Conservation (phyloP, 352 stramenopile genomes). For the Phytophthora parvispora region DNA sequence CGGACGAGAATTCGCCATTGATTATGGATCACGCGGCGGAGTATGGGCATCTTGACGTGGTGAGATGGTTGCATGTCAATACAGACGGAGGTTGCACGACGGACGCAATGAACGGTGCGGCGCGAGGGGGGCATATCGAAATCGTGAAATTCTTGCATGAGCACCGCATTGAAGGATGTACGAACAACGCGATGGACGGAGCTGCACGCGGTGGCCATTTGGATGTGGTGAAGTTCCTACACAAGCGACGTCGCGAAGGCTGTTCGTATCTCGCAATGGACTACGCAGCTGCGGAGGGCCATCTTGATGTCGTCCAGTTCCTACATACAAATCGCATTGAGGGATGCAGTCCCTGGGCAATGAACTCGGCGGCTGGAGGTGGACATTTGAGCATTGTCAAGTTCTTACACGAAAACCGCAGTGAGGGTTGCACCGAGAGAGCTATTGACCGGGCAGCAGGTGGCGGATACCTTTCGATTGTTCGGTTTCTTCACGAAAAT, state of each 20-base stretch:
- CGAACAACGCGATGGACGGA: conserved; percentile 35
- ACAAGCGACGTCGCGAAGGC: conserved; percentile 31
- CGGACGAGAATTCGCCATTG: conserved; percentile 28
- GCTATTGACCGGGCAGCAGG: conserved; percentile 37
- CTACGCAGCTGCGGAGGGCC: conserved; percentile 29
- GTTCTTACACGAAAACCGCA: conserved; percentile 38
- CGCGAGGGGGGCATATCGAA: conserved; percentile 35
- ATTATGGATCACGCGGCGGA: conserved; percentile 48
- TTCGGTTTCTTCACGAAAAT: conserved; percentile 29
- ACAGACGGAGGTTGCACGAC: conserved; percentile 31
- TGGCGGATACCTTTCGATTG: conserved; percentile 20
- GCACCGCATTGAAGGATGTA: conserved; percentile 38
- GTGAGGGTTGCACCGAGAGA: conserved; percentile 33
- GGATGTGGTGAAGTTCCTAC: conserved; percentile 38
- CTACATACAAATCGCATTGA: conserved; percentile 30
- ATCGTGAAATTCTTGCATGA: conserved; percentile 55
- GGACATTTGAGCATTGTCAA: conserved; percentile 45
- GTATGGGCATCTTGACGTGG: conserved; percentile 39
- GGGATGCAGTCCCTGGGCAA: conserved; percentile 33
- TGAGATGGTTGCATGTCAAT: conserved; percentile 46
- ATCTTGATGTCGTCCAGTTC: conserved; percentile 34
- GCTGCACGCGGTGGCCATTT: conserved; percentile 36
- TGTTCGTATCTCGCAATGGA: conserved; percentile 43
- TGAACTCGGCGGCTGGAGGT: conserved; percentile 40
- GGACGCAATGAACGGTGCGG: conserved; percentile 36